A percentile compares a stretch with the other conserved stretches of the same genome.
These are phyloP conservation scores for Rachicladosporium sp. DNA, from an alignment of 2,329 filamentous ascomycete species.

Conservation along the genomic window DNA sequence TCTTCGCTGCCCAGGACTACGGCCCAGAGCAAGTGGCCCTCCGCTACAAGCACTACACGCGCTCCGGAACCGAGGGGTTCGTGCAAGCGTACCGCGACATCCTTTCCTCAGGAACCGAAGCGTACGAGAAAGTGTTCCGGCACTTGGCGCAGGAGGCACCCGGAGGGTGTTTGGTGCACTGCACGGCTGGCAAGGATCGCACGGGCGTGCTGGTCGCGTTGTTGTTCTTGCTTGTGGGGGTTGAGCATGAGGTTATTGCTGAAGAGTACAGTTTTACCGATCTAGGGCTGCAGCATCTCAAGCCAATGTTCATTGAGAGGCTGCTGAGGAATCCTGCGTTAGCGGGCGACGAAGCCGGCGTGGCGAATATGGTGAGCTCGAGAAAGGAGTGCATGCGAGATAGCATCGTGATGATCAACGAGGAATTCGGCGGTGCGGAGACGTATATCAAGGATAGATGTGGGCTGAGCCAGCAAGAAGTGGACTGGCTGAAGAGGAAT, in stretches of 20 bases:
- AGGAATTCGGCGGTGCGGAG: conserved; percentile 51
- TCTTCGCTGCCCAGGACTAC: conserved; percentile 52
- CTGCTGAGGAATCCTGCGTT: conserved; percentile 42
- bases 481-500: conserved; percentile 39
- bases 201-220: conserved; percentile 60
- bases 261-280: conserved; percentile 59
- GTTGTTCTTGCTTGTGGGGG: conserved; percentile 51
- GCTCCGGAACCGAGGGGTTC: conserved; percentile 46
- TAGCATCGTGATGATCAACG: conserved; percentile 42
- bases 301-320: conserved; percentile 37
- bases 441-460: conserved; percentile 49
- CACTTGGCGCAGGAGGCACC: conserved; percentile 38
- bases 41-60: conserved; percentile 49
- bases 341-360: conserved; percentile 31
- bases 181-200: conserved; percentile 66
- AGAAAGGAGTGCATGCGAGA: conserved; percentile 40
- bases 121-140: conserved; percentile 47
- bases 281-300: conserved; percentile 38
- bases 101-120: conserved; percentile 39
- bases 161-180: conserved; percentile 53
- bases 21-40: conserved; percentile 50
- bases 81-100: conserved; percentile 52
- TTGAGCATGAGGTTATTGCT: conserved; percentile 46
- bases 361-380: conserved; percentile 32
- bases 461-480: conserved; percentile 43